Percentiles rank a stretch among this genome's conserved stretches.
phyloP scores from a whole-genome alignment of 176 grass and related monocot species.

The Bonia amplexicaulis region DNA sequence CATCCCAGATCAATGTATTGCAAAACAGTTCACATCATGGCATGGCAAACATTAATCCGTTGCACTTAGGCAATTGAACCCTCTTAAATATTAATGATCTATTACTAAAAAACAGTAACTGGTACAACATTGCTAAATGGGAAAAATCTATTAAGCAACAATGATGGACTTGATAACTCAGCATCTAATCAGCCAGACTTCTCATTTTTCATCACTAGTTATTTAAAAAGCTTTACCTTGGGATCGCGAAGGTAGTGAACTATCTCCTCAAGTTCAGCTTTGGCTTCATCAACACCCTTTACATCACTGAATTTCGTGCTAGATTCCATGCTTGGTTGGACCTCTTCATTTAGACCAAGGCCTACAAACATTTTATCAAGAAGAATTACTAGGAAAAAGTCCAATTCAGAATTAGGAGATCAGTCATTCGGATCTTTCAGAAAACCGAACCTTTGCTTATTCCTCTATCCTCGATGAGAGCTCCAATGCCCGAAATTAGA shows the following conservation, averaged over 20 bases:
- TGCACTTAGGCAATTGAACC: background rate
- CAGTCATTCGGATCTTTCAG: slow-evolving; percentile 22
- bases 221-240: slow-evolving; percentile 48
- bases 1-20: background rate
- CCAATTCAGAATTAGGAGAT: slow-evolving; percentile 24
- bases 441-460: slow-evolving; percentile 87
- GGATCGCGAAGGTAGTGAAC: slow-evolving; percentile 97
- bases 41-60: background rate
- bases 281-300: slow-evolving; percentile 96
- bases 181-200: background rate
- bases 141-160: background rate
- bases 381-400: background rate
- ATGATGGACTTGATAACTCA: background rate
- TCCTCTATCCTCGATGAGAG: slow-evolving; percentile 95
- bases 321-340: slow-evolving; percentile 91
- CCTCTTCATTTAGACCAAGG: slow-evolving; percentile 92
- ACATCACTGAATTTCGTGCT: slow-evolving; percentile 97
- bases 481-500: slow-evolving; percentile 91
- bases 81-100: background rate
- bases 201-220: background rate
- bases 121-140: background rate
- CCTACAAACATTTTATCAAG: slow-evolving; percentile 51
- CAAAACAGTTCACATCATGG: background rate
- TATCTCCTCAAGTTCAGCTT: slow-evolving; percentile 97
- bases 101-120: background rate